Evolutionary conservation across 2,329 filamentous ascomycete species (phyloP), one percentile per base, ranked within the genome.

Genomic region (Talaromyces sp.): DNA sequence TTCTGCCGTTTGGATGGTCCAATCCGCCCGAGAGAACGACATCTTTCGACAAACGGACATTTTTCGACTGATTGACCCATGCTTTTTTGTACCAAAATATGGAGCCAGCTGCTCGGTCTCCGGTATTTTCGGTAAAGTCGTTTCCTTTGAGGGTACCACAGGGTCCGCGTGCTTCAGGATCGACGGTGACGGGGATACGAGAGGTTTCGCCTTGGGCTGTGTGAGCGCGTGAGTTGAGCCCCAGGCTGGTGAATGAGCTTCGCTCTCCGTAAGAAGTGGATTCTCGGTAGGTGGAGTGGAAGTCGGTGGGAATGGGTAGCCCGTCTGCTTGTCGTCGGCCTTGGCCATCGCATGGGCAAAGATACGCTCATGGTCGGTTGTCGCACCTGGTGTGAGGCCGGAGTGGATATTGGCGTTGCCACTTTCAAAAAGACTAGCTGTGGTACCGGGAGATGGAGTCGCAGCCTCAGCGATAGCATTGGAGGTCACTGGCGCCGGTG

Each of bases 1-100:
- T 51, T 96, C 88, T 0, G 91, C 90, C 51, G 87, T 86, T 55
- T 91, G 88, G 32, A 97, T 85, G 30, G 82, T 87, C 89, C 92
- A 97, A 47, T 87, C 82, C 9, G 89, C 88, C n/a, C 85, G 82
- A 43, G 89, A 87, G 65, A 92, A 92, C 43, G 88, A 74, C 14
- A 57, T 51, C 29, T 89, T 86, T 62, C 86, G 86, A 67, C 82
- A 87, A 49, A 86, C 82, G 65, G 49, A 47, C 14, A 57, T 51
- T 32, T 89, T 86, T 62, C 86, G 86, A 67, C 82, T 88, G 49
- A 86, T 82, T 65, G 49, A 47, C 13, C 43, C 48, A 30, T 56
- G 45, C 19, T 58, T 62, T 54, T 51, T 43, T 32, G 51, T 11
- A 44, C 52, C 49, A 33, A 54, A n/a, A 47, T 57, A 32, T 37